Conservation (phyloP, 305 asterid species). For the Striga hermonthica region DNA sequence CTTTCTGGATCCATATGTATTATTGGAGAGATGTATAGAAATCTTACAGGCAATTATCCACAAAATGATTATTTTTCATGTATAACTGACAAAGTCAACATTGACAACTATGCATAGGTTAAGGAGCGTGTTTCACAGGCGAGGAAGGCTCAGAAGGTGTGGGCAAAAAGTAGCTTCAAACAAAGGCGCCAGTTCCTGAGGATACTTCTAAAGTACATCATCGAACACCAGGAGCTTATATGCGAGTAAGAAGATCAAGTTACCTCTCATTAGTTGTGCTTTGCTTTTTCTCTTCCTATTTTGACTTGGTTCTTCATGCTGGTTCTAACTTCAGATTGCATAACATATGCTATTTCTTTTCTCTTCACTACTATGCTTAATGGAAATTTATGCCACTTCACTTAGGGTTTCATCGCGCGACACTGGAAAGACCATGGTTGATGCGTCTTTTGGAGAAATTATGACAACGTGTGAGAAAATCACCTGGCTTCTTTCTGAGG, state of each 20-base stretch:
- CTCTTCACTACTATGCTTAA: conserved; percentile 9
- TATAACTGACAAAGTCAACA: conserved; percentile 29
- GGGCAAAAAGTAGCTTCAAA: conserved; percentile 97
- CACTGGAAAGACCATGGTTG: conserved; percentile 99
- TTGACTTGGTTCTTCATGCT: conserved; percentile 26
- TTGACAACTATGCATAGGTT: conserved; percentile 49
- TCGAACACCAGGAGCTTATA: conserved; percentile 92
- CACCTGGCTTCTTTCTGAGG: conserved; percentile 95
- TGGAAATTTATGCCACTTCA: conserved; percentile 30
- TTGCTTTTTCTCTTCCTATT: conserved; percentile 21
- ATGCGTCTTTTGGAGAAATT: conserved; percentile 97
- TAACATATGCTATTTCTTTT: conserved; percentile 1
- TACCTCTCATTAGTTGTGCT: conserved; percentile 23
- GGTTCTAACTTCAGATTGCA: conserved; percentile 15
- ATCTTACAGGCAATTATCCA: conserved; percentile 18
- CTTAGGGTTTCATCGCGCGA: conserved; percentile 91
- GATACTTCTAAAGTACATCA: conserved; percentile 90
- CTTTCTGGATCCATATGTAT: conserved; percentile 23
- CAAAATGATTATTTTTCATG: conserved; percentile 24
- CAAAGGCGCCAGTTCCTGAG: conserved; percentile 90
- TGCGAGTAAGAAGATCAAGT: conserved; percentile 69
- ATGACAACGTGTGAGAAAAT: conserved; percentile 99
- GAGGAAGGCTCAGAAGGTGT: conserved; percentile 81
- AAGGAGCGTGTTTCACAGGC: conserved; percentile 88
- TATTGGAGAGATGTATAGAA: conserved; percentile 17